Conservation (phyloP, 2,329 filamentous ascomycete genomes). For the Sphaerulina vaccinii region DNA sequence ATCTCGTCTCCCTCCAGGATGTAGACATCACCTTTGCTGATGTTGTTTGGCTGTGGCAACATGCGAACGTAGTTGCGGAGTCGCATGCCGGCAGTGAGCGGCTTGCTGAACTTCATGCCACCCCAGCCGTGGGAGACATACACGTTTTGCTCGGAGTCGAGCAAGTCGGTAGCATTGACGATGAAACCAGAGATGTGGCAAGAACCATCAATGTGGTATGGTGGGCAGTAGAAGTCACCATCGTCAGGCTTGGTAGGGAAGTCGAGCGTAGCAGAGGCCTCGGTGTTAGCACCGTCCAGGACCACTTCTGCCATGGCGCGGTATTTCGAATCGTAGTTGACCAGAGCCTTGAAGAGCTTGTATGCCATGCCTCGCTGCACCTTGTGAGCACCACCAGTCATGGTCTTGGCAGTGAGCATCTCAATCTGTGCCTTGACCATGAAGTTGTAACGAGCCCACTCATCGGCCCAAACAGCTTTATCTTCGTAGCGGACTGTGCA, state of each 20-base stretch:
- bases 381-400: constrained; percentile 67
- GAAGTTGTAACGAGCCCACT: constrained; percentile 66
- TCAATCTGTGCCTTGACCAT: constrained; percentile 58
- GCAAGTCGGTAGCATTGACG: constrained; percentile 58
- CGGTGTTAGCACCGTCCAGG: constrained; percentile 55
- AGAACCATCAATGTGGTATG: constrained; percentile 60
- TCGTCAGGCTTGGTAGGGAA: constrained; percentile 56
- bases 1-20: constrained; percentile 60
- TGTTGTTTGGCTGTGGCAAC: constrained; percentile 56
- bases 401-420: constrained; percentile 65
- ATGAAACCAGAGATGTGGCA: constrained; percentile 60
- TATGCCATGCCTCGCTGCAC: constrained; percentile 74
- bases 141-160: constrained; percentile 59
- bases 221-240: constrained; percentile 58
- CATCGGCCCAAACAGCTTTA: constrained; percentile 59
- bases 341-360: constrained; percentile 65
- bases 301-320: constrained; percentile 60
- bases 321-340: constrained; percentile 58
- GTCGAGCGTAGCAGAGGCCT: constrained; percentile 55
- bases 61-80: constrained; percentile 64
- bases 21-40: constrained; percentile 60
- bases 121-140: constrained; percentile 64
- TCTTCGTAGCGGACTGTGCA: constrained; percentile 63
- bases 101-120: constrained; percentile 51
- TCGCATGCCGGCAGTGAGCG: constrained; percentile 48